Conservation (phyloP, 108 stramenopile genomes). For the Conticribra weissflogii region DNA sequence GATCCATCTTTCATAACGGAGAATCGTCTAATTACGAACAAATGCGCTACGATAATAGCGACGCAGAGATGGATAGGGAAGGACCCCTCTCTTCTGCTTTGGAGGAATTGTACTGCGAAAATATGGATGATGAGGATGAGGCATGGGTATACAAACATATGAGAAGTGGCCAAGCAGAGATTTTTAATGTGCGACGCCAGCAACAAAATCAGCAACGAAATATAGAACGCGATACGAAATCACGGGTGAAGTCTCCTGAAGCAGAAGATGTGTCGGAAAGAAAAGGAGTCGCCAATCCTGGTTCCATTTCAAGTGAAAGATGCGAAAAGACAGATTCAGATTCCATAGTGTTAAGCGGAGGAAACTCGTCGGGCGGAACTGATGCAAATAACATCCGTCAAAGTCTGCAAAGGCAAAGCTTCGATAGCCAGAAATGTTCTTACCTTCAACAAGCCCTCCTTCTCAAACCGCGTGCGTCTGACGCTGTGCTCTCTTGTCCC, state of each 20-base stretch:
- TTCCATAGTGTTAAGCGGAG: no score
- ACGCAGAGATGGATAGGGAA: slow-evolving; percentile 22
- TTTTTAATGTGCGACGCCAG: slow-evolving; percentile 26
- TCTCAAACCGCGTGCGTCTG: slow-evolving; percentile 71
- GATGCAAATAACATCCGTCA: not conserved
- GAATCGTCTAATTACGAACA: slow-evolving; percentile 19
- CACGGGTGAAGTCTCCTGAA: no score
- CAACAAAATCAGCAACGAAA: no score
- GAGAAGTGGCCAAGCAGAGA: slow-evolving; percentile 61
- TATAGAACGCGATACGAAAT: no score
- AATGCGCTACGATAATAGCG: slow-evolving; percentile 5
- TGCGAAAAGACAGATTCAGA: slow-evolving; percentile 3
- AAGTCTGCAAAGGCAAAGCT: no score
- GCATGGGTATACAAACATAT: slow-evolving; percentile 84
- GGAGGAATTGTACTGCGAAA: slow-evolving; percentile 42
- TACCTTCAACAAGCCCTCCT: slow-evolving; percentile 37
- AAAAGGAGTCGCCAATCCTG: no score
- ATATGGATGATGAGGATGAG: slow-evolving; percentile 83
- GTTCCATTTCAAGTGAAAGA: no score
- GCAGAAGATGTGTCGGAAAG: no score
- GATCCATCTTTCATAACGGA: not conserved
- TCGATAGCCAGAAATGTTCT: not conserved
- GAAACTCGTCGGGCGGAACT: slow-evolving; percentile 11
- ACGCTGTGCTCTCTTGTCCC: slow-evolving; percentile 82
- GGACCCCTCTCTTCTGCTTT: not conserved